These are phyloP conservation scores for Huntiella abstrusa DNA, from an alignment of 2,329 filamentous ascomycete genomes.

Conservation along the genomic window DNA sequence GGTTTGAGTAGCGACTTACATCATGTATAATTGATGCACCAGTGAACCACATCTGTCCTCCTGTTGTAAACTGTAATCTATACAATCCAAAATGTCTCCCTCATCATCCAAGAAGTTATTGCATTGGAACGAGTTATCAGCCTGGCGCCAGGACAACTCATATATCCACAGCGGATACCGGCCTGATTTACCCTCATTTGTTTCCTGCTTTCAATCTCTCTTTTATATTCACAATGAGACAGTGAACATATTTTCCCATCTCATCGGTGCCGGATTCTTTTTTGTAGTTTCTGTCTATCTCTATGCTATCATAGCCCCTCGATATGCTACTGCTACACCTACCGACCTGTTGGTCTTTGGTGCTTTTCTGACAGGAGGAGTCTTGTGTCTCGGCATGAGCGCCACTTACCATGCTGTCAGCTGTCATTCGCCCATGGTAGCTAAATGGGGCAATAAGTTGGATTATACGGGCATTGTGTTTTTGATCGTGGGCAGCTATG, in stretches of 20 bases:
- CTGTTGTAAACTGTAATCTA: too few relatives aligned
- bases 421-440: constrained; percentile 66
- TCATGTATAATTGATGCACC: too few relatives aligned
- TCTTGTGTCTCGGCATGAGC: constrained; percentile 59
- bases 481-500: constrained; percentile 78
- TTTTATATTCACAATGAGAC: constrained; percentile 40
- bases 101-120: constrained; percentile 17
- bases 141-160: constrained; percentile 41
- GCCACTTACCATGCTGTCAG: constrained; percentile 69
- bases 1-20: too few relatives aligned
- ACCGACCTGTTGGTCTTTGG: constrained; percentile 53
- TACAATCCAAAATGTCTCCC: too few relatives aligned
- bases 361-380: constrained; percentile 62
- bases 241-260: constrained; percentile 45
- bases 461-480: constrained; percentile 90
- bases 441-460: constrained; percentile 73
- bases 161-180: constrained; percentile 38
- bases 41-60: too few relatives aligned
- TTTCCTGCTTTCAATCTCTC: constrained; percentile 26
- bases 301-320: constrained; percentile 38
- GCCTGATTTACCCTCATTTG: constrained; percentile 28
- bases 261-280: constrained; percentile 45
- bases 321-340: constrained; percentile 42
- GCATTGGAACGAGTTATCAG: constrained; percentile 38
- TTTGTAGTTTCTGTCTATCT: constrained; percentile 31